These are phyloP conservation scores for Coemansia sp. DNA, from an alignment of 192 early-diverging fungal species.

Conservation along the genomic window DNA sequence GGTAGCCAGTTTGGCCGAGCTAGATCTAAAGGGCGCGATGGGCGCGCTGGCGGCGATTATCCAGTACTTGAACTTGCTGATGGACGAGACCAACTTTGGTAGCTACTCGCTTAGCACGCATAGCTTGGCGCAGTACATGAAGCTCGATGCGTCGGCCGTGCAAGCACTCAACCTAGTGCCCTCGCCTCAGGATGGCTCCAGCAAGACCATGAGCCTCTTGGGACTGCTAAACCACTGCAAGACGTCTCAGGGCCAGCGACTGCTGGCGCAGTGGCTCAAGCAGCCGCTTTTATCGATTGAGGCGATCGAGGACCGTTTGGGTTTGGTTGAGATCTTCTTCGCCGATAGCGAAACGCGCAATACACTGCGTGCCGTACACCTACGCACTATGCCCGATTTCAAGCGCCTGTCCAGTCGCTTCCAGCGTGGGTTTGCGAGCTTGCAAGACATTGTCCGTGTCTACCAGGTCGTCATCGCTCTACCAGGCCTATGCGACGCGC, in stretches of 20 bases:
- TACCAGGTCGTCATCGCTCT: constrained; percentile 83
- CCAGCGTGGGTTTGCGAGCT: constrained; percentile 68
- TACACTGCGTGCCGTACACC: constrained; percentile 63
- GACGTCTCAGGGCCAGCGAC: constrained; percentile 79
- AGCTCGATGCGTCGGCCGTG: constrained; percentile 86
- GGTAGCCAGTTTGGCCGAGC: constrained; percentile 65
- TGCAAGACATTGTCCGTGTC: constrained; percentile 86
- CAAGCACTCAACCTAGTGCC: constrained; percentile 86
- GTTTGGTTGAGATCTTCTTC: constrained; percentile 69
- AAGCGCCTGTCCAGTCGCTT: constrained; percentile 85
- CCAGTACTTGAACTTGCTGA: constrained; percentile 59
- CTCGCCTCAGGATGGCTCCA: constrained; percentile 63
- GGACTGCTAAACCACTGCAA: constrained; percentile 88
- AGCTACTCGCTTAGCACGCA: constrained; percentile 69
- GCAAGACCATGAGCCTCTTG: constrained; percentile 66
- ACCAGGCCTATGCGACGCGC: constrained; percentile 59
- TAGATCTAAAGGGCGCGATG: constrained; percentile 34
- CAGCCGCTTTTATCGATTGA: constrained; percentile 76
- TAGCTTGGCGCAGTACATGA: constrained; percentile 88
- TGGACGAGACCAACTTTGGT: constrained; percentile 78
- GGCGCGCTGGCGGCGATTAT: constrained; percentile 27
- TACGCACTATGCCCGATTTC: constrained; percentile 86
- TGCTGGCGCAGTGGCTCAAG: constrained; percentile 90
- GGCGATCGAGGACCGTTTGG: constrained; percentile 76
- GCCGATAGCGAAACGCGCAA: constrained; percentile 67